Conservation (phyloP, 129 eudicot genomes). For the Mikania micrantha region DNA sequence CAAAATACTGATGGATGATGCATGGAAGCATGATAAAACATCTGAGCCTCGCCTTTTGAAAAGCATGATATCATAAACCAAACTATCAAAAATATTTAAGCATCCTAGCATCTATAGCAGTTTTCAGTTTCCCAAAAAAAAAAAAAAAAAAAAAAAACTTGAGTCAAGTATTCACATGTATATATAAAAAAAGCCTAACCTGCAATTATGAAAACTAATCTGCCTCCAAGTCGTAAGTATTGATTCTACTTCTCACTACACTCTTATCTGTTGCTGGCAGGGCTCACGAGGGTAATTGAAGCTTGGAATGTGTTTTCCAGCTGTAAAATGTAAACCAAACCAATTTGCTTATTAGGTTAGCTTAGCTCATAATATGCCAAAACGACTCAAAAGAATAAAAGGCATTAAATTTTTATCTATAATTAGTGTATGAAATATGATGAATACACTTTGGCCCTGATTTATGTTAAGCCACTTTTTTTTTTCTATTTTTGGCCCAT, state of each 20-base stretch:
- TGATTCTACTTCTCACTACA: background rate
- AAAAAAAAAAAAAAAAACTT: background rate
- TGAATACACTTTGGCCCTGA: background rate
- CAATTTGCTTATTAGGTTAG: background rate
- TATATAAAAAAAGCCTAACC: background rate
- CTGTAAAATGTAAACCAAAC: slow-evolving; percentile 31
- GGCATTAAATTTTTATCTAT: background rate
- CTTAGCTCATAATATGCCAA: background rate
- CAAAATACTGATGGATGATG: too few species aligned
- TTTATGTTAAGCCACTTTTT: background rate
- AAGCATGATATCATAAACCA: too few species aligned
- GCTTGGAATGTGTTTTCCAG: slow-evolving; percentile 80
- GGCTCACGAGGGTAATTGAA: slow-evolving; percentile 67
- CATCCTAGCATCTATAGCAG: too few species aligned
- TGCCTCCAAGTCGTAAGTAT: background rate
- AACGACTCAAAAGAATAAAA: background rate
- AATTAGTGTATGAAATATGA: background rate
- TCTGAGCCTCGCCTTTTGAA: too few species aligned
- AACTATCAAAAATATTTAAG: too few species aligned
- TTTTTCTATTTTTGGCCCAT: too few species aligned
- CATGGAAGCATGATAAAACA: too few species aligned
- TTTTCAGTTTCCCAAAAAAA: too few species aligned
- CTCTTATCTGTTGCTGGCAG: background rate
- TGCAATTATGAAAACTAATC: background rate
- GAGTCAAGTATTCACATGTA: background rate